Evolutionary conservation across 129 eudicot genomes (phyloP).

Genomic region (Sambucus nigra): DNA sequence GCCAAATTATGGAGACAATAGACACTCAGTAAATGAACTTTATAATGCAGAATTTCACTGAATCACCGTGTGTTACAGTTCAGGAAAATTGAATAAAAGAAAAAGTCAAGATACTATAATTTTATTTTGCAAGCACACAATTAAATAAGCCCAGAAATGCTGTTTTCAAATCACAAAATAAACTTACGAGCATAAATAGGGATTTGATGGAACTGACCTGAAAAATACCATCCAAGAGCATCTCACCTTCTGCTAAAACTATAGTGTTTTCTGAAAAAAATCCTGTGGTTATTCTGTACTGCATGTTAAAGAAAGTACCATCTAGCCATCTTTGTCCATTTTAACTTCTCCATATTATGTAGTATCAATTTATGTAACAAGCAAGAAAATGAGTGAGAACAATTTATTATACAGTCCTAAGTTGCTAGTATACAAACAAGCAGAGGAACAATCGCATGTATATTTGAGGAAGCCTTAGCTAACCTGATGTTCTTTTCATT

Average conservation of each 20-base stretch:
- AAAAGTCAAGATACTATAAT: too few relatives aligned
- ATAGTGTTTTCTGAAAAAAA: conserved; percentile 83
- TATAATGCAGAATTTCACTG: background rate
- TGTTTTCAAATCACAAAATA: background rate
- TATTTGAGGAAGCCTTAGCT: too few relatives aligned
- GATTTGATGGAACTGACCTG: conserved; percentile 37
- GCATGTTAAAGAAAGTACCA: conserved; percentile 43
- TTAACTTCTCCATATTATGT: too few relatives aligned
- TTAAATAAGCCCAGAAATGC: background rate
- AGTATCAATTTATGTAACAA: background rate
- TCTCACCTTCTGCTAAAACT: conserved; percentile 96
- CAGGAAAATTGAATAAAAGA: background rate
- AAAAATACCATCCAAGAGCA: conserved; percentile 67
- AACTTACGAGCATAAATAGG: background rate
- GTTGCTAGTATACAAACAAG: too few relatives aligned
- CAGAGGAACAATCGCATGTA: too few relatives aligned
- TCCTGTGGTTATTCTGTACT: conserved; percentile 83
- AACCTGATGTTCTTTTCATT: background rate
- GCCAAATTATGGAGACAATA: too few relatives aligned
- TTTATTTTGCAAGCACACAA: background rate
- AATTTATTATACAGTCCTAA: too few relatives aligned
- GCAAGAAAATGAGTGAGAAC: background rate
- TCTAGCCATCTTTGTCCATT: background rate
- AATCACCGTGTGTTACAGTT: too few relatives aligned
- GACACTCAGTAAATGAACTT: too few relatives aligned